Conservation (phyloP, 2,329 filamentous ascomycete genomes). For the Pseudogymnoascus sp. region DNA sequence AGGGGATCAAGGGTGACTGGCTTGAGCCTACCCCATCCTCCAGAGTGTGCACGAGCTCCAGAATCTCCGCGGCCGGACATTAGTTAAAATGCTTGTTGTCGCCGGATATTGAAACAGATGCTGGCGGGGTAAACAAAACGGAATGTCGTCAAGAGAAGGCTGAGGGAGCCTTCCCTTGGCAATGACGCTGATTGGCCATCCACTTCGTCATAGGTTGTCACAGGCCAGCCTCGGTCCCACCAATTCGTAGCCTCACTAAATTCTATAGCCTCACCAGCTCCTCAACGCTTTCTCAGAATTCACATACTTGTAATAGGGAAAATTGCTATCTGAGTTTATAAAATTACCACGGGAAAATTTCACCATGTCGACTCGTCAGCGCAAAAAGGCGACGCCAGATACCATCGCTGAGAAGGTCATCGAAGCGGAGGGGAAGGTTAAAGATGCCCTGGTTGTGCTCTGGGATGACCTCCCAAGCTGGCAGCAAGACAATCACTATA, state of each 20-base stretch:
- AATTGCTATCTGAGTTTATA: not conserved
- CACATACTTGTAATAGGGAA: not conserved
- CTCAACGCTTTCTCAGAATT: not conserved
- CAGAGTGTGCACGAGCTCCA: conserved; percentile 30
- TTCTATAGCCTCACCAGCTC: not conserved
- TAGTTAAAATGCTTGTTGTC: conserved; percentile 2
- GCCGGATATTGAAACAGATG: not conserved
- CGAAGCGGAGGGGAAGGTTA: conserved; percentile 26
- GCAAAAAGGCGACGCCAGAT: conserved; percentile 20
- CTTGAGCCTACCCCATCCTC: conserved; percentile 62
- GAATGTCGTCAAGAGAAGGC: conserved; percentile 7
- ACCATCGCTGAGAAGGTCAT: conserved; percentile 19
- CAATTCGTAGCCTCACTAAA: not conserved
- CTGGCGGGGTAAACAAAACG: conserved; percentile 1
- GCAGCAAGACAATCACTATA: conserved; percentile 61
- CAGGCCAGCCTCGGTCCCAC: conserved; percentile 7
- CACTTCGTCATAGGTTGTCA: not conserved
- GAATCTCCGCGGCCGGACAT: conserved; percentile 15
- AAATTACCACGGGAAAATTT: not conserved
- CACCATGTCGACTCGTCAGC: conserved; percentile 22
- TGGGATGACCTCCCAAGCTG: conserved; percentile 44
- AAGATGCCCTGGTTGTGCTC: conserved; percentile 34
- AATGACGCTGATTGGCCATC: not conserved
- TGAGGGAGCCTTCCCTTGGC: not conserved
- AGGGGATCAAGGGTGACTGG: conserved; percentile 67